Conservation (phyloP, 257 asterid genomes). For the Capsicum rhomboideum region DNA sequence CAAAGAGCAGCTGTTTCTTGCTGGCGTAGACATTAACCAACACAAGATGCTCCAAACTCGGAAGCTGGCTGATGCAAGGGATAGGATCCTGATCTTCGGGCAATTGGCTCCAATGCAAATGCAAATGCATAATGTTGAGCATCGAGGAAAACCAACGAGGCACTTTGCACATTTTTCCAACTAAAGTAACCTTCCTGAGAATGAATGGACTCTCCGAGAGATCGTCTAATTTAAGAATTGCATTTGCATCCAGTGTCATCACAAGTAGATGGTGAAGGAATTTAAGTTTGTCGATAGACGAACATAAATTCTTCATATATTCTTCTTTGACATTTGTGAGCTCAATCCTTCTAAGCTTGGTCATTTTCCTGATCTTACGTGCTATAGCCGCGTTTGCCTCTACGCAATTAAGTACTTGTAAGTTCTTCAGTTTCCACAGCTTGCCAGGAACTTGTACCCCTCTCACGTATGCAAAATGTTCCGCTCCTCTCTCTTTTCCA, state of each 20-base stretch:
- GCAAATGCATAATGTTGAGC: slow-evolving; percentile 5
- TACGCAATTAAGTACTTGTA: slow-evolving; percentile 12
- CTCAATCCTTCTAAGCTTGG: slow-evolving; percentile 30
- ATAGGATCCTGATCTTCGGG: slow-evolving; percentile 7
- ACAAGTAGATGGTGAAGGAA: slow-evolving; percentile 17
- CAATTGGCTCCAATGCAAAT: slow-evolving; percentile 18
- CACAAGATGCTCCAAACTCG: slow-evolving; percentile 1
- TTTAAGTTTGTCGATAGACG: slow-evolving; percentile 19
- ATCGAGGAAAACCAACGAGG: slow-evolving; percentile 17
- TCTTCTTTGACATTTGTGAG: slow-evolving; percentile 16
- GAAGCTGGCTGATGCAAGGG: slow-evolving; percentile 9
- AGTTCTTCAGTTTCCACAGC: slow-evolving; percentile 22
- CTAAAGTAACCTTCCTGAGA: slow-evolving; percentile 9
- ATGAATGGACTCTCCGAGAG: background rate
- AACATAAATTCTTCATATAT: slow-evolving; percentile 15
- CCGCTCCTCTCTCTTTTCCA: background rate
- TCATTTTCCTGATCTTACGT: slow-evolving; percentile 10
- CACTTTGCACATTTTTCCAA: slow-evolving; percentile 3
- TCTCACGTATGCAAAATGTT: background rate
- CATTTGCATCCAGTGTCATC: slow-evolving; percentile 12
- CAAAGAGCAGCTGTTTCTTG: background rate
- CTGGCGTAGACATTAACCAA: slow-evolving; percentile 7
- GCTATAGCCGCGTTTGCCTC: slow-evolving; percentile 13
- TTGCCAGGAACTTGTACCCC: slow-evolving; percentile 15
- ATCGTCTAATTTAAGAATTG: slow-evolving; percentile 7